These are phyloP conservation scores for Gyrodon lividus DNA, from an alignment of 768 basidiomycete genomes.

Conservation along the genomic window DNA sequence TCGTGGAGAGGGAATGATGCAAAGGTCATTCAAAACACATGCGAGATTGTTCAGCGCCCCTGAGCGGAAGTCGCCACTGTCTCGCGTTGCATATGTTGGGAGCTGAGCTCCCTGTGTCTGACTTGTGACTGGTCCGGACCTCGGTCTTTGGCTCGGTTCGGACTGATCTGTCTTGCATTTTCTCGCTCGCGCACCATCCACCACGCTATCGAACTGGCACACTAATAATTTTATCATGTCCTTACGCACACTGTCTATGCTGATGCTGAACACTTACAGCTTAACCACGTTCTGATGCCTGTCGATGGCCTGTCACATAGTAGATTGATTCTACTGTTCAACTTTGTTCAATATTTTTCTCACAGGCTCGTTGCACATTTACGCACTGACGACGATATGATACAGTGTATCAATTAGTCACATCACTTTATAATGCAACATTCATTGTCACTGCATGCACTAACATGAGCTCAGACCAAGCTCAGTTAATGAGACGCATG, in stretches of 20 bases:
- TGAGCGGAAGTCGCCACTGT: slow-evolving; percentile 27
- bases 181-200: background rate
- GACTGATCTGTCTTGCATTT: background rate
- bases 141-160: background rate
- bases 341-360: slow-evolving; percentile 14
- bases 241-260: background rate
- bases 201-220: background rate
- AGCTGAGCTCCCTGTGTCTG: slow-evolving; percentile 18
- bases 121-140: background rate
- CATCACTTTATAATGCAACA: background rate
- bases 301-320: slow-evolving; percentile 8
- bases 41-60: slow-evolving; percentile 15
- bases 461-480: too few species aligned
- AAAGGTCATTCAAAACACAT: background rate
- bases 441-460: too few species aligned
- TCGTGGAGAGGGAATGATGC: slow-evolving; percentile 6
- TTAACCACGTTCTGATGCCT: slow-evolving; percentile 13
- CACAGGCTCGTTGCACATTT: background rate
- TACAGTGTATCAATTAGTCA: slow-evolving; percentile 33
- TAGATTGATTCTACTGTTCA: slow-evolving; percentile 30
- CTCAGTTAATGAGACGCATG: background rate
- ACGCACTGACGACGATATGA: slow-evolving; percentile 11
- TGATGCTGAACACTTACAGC: background rate
- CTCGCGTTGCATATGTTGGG: slow-evolving; percentile 16
- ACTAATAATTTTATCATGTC: background rate